These are phyloP conservation scores for Volvox africanus DNA, from an alignment of 139 green algal species.

Conservation along the genomic window DNA sequence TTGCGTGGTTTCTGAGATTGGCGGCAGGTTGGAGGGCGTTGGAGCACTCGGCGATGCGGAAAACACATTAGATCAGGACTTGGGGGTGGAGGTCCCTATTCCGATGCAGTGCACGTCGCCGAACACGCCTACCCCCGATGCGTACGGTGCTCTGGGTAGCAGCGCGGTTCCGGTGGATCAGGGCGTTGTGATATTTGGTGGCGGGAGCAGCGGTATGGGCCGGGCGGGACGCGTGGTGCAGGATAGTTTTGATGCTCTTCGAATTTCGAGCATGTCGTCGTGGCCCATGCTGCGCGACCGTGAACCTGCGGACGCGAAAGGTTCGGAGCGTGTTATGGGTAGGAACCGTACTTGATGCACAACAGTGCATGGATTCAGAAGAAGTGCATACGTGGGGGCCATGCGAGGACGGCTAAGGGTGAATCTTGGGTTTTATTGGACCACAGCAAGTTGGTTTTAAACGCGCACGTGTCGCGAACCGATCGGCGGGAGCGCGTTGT, in stretches of 20 bases:
- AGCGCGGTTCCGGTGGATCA: neutral
- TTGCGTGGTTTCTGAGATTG: neutral
- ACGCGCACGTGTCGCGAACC: too few relatives aligned
- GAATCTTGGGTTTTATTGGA: too few relatives aligned
- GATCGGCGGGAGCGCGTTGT: too few relatives aligned
- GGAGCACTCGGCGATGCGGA: neutral
- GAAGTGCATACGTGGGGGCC: too few relatives aligned
- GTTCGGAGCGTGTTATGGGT: too few relatives aligned
- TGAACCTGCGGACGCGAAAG: neutral
- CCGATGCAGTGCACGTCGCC: conserved; percentile 27
- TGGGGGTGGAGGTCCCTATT: neutral
- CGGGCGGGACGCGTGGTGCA: neutral
- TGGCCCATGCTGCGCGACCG: conserved; percentile 19
- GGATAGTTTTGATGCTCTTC: conserved; percentile 22
- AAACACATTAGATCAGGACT: neutral
- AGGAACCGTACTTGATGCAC: too few relatives aligned
- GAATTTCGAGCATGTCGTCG: conserved; percentile 23
- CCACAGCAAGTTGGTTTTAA: too few relatives aligned
- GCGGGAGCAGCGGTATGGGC: neutral
- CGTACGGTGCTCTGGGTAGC: neutral
- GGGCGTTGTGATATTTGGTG: neutral
- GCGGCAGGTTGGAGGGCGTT: neutral
- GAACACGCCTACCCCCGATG: neutral
- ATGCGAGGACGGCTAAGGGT: too few relatives aligned
- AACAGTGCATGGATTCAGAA: too few relatives aligned